These are phyloP conservation scores for Elsinoe ampelina DNA, from an alignment of 2,329 filamentous ascomycete species.

Conservation along the genomic window DNA sequence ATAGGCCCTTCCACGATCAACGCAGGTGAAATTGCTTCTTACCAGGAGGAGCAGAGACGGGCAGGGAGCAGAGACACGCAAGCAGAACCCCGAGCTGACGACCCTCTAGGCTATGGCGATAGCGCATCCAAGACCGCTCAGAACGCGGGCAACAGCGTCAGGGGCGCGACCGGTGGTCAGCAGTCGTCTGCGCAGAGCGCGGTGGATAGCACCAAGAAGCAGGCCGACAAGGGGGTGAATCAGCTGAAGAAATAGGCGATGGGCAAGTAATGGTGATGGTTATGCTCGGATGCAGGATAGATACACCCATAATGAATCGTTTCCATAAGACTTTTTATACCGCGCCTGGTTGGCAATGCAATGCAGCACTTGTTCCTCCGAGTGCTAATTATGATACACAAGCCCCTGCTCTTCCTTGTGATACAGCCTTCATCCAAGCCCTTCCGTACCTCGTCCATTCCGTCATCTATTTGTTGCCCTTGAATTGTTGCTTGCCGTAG, in stretches of 20 bases:
- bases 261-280: neutral
- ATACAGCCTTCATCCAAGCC: neutral
- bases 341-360: neutral
- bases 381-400: constrained; percentile 10
- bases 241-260: neutral
- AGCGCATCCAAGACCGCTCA: neutral
- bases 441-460: neutral
- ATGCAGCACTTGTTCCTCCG: neutral
- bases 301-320: neutral
- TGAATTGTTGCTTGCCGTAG: constrained; percentile 32
- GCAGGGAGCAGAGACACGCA: neutral
- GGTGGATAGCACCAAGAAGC: neutral
- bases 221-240: neutral
- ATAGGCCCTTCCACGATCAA: neutral
- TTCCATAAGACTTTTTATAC: neutral
- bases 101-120: neutral
- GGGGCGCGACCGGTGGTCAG: neutral
- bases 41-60: neutral
- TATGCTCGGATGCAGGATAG: no score
- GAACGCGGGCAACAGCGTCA: neutral
- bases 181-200: neutral
- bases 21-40: neutral
- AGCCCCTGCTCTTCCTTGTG: neutral
- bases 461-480: constrained; percentile 20
- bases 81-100: neutral